Evolutionary conservation across 495 filamentous ascomycete genomes (phyloP), one percentile per base, ranked within the genome.

Genomic region (Penicillium arizonense): DNA sequence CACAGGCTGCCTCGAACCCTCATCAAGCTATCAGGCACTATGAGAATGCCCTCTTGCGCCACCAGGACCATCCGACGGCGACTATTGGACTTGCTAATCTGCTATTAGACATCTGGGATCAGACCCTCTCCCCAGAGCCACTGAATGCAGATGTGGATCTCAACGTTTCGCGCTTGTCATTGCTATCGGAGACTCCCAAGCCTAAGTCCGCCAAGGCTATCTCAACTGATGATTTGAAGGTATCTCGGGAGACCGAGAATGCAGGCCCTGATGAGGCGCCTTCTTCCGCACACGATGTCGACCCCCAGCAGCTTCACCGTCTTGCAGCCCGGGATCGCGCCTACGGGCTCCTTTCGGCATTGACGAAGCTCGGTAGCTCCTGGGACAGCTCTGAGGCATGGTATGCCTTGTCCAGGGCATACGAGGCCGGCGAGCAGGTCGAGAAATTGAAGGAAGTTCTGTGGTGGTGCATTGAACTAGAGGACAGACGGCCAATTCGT

Each of bases 361-460:
- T 97, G 48, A 96, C 90, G 2, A 92, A 88, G 71, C 79, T 89
- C 3, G 91, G 91, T n/a, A 77, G 72, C 24, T 92, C 91, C 5
- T 97, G 95, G 95, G 90, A 96, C 66, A 82, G 86, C 61, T 84
- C 86, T n/a, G 94, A 96, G 64, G 94, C 92, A 16, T 98, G 94
- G 94, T 91, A 87, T 61, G 84, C 85, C 9, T 80, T 98, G 13
- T 90, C 94, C 1, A 75, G 89, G 55, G 90, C 86, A 40, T 88
- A 96, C 58, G 93, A 97, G 70, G 83, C 86, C 49, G 86, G 87
- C 45, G 87, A 87, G 6, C 88, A 97, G 74, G 65, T 82, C 6
- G 88, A 91, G 39, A 96, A 91, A 64, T 84, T 94, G 40, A 91
- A 90, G 61, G 77, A 83, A 45, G 81, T 87, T 11, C 78, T 89